Conservation (phyloP, 495 filamentous ascomycete genomes). For the Aspergillus sclerotiicarbonarius region DNA sequence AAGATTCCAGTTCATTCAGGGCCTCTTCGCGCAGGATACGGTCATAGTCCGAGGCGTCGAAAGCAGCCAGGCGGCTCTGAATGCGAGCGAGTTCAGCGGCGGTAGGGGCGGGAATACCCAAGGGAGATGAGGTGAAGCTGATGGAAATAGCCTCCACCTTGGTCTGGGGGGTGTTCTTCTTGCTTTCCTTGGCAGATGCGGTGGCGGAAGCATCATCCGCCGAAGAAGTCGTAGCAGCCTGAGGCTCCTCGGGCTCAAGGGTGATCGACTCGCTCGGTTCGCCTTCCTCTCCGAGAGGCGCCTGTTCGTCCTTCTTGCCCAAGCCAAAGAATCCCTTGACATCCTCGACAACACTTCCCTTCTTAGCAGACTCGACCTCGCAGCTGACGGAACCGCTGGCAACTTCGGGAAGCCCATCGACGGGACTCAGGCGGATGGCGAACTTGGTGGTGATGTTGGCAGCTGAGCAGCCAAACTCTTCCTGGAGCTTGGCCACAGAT, state of each 20-base stretch:
- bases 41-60: slow-evolving; percentile 77
- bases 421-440: slow-evolving; percentile 63
- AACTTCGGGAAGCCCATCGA: slow-evolving; percentile 83
- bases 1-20: slow-evolving; percentile 89
- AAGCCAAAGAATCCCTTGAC: slow-evolving; percentile 96
- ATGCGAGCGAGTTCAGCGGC: slow-evolving; percentile 61
- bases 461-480: slow-evolving; percentile 70
- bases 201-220: slow-evolving; percentile 45
- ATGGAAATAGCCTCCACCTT: slow-evolving; percentile 69
- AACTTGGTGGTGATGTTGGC: slow-evolving; percentile 80
- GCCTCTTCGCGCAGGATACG: slow-evolving; percentile 80
- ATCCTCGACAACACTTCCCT: slow-evolving; percentile 79
- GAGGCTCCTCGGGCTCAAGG: slow-evolving; percentile 48
- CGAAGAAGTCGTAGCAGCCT: slow-evolving; percentile 44
- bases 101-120: slow-evolving; percentile 58
- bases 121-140: slow-evolving; percentile 56
- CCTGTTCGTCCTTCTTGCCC: slow-evolving; percentile 82
- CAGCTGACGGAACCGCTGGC: slow-evolving; percentile 76
- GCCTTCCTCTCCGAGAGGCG: slow-evolving; percentile 64
- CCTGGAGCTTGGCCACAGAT: slow-evolving; percentile 69
- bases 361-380: slow-evolving; percentile 71
- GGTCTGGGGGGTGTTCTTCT: slow-evolving; percentile 55
- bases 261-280: slow-evolving; percentile 47
- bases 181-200: slow-evolving; percentile 45
- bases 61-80: slow-evolving; percentile 70